Percentiles rank a stretch among this genome's conserved stretches.
phyloP scores from a whole-genome alignment of 768 basidiomycete species.

The Baorangia bicolor region DNA sequence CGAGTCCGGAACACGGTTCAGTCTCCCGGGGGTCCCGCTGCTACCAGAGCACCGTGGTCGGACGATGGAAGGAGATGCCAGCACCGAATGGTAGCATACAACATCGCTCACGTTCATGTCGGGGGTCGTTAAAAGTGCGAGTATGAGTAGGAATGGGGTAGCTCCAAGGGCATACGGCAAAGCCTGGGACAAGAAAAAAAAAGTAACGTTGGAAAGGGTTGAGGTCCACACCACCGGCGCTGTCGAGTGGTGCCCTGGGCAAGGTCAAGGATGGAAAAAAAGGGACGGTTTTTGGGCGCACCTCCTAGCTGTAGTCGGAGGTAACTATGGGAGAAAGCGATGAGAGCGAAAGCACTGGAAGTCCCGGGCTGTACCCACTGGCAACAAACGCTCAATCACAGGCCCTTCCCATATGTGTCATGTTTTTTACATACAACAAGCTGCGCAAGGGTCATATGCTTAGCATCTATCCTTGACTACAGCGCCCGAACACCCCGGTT shows the following conservation, averaged over 20 bases:
- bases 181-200: background rate
- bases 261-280: background rate
- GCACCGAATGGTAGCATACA: background rate
- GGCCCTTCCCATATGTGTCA: background rate
- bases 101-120: conserved; percentile 1
- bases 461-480: background rate
- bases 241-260: conserved; percentile 10
- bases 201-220: conserved; percentile 4
- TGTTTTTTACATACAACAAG: background rate
- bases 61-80: background rate
- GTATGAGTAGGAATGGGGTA: background rate
- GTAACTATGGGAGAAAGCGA: background rate
- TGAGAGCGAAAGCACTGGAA: too few species aligned
- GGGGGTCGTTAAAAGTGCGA: background rate
- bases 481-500: background rate
- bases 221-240: background rate
- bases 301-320: background rate
- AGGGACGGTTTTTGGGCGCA: background rate
- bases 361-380: conserved; percentile 4
- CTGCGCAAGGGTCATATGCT: too few species aligned
- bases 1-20: background rate
- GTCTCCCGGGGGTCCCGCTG: background rate
- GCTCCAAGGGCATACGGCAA: background rate
- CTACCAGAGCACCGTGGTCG: conserved; percentile 9
- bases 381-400: background rate